These are phyloP conservation scores for Oidiodendron maius DNA, from an alignment of 495 filamentous ascomycete species.

Conservation along the genomic window DNA sequence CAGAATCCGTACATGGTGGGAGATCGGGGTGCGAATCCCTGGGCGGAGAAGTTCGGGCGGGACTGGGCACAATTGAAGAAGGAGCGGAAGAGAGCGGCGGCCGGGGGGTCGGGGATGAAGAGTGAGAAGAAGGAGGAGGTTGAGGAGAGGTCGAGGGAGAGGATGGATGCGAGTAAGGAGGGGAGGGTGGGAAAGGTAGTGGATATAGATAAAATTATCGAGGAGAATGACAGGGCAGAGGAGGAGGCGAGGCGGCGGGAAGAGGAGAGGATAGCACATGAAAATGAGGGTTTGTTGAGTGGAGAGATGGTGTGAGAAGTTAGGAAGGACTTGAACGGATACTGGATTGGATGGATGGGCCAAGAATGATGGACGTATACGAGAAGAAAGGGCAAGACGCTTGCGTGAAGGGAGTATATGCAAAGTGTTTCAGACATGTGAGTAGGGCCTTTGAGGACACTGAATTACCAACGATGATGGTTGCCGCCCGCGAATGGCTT, in stretches of 20 bases:
- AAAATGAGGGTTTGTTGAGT: slow-evolving; percentile 15
- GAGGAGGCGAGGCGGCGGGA: not conserved
- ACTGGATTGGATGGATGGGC: no score
- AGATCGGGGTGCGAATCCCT: not conserved
- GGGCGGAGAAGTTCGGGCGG: not conserved
- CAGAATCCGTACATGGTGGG: slow-evolving; percentile 13
- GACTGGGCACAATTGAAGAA: no score
- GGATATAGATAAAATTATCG: not conserved
- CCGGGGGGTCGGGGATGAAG: not conserved
- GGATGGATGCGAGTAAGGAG: not conserved
- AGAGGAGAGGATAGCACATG: slow-evolving; percentile 1
- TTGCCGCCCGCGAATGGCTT: no score
- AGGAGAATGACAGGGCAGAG: slow-evolving; percentile 4
- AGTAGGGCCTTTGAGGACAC: no score
- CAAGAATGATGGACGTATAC: no score
- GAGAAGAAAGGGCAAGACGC: no score
- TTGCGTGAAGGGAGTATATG: no score
- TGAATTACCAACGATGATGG: no score
- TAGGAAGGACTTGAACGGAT: no score
- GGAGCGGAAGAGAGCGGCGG: not conserved
- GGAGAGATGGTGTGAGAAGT: slow-evolving; percentile 10
- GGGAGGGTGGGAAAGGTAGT: not conserved
- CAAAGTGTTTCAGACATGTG: no score
- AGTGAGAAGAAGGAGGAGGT: slow-evolving; percentile 10
- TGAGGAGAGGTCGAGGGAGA: slow-evolving; percentile 7